Evolutionary conservation across 164 flowering plant species (phyloP), one percentile per base, ranked within the genome.

Genomic region (Vitis rotundifolia): DNA sequence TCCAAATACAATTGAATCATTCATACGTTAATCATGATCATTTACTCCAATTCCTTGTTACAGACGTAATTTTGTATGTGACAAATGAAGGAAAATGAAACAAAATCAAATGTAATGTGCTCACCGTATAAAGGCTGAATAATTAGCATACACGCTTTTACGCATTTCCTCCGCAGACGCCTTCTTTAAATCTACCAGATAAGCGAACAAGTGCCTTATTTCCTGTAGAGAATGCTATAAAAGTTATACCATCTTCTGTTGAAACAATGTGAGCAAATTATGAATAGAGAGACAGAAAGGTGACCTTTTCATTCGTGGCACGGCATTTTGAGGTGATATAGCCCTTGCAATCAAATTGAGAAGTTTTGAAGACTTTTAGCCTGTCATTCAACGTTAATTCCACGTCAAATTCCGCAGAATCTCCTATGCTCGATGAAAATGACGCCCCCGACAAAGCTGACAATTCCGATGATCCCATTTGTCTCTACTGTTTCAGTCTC

Each of bases 151-250:
- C 10, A 88, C 94, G 69, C 89, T 88, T 72, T 67, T 85, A 22
- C 92, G 89, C 94, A 89, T 89, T 76, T 89, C 91, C 79, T 87
- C 94, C 6, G 94, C 94, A 47, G 94, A 89, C 0, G 91, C 92
- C 76, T 84, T 86, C 83, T 80, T 88, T 57, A 89, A 71, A 19
- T 83, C 86, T 6, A 77, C 68, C 3, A 88, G 88, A 73, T 75
- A 66, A 9, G 75, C 50, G 69, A 77, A 79, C 63, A 88, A 56
- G 50, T 81, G 88, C 78, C 77, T 84, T 62, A 88, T 83, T 72
- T 85, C 92, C 94, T 89, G 89, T 55, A 60, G 31, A 8, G 8
- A 18, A 9, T 1, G 26, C 26, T 22, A 10, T 54, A 18, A 22
- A 66, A 66, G 2, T 26, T 31, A 13, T 15, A 11, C 4, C 31